Conservation (phyloP, 306 rosid species). For the Pyrus pyrifolia region DNA sequence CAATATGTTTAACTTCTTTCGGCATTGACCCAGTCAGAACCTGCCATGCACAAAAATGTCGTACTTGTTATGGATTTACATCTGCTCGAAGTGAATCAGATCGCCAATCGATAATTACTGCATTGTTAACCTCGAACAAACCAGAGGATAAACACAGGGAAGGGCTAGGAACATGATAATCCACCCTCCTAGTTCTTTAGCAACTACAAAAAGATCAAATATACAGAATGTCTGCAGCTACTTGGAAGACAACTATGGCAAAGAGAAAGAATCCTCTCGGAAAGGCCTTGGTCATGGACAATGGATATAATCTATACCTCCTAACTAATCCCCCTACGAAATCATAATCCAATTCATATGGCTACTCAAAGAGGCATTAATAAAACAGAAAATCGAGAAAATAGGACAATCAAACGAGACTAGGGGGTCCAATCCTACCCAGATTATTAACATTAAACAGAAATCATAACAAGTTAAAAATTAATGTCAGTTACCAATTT, state of each 20-base stretch:
- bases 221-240: not conserved
- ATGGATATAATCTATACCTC: not conserved
- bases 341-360: conserved; percentile 1
- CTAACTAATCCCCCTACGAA: not conserved
- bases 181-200: no score
- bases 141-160: no score
- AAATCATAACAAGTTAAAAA: not conserved
- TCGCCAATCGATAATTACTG: no score
- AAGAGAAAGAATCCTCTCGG: not conserved
- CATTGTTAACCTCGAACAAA: no score
- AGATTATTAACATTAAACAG: not conserved
- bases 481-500: not conserved
- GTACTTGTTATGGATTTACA: not conserved
- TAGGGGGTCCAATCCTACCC: no score
- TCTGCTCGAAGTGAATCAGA: no score
- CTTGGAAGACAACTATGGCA: not conserved
- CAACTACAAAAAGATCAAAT: no score
- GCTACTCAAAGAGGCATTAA: not conserved
- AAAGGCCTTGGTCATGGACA: not conserved
- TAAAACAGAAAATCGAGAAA: not conserved
- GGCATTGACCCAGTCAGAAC: conserved; percentile 71
- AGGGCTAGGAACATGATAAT: no score
- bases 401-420: not conserved
- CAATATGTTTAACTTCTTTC: conserved; percentile 79
- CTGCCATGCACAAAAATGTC: conserved; percentile 26